Evolutionary conservation across 1,139 yeast genomes (phyloP), one percentile per base, ranked within the genome.

Genomic region (Saccharomyces hybrid): DNA sequence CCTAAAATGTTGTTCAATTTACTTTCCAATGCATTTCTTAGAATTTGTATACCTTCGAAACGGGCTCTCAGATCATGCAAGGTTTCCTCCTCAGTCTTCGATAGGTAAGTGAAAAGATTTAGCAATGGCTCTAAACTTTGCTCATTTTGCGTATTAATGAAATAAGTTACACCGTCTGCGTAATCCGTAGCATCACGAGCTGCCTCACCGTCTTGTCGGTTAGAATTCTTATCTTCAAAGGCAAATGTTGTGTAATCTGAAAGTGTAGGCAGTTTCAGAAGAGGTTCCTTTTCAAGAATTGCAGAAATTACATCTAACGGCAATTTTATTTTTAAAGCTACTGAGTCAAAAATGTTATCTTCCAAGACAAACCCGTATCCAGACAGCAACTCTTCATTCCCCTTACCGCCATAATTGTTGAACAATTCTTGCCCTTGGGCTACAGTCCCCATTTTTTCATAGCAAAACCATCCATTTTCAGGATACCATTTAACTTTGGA

Each of bases 331-430:
- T 76, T 79, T 53, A 82, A 72, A 0, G 86, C 82, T 0, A 86
- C 82, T 2, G 80, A 71, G 62, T 90, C 97, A 49, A 80, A 79
- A 1, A 73, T 68, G 64, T 88, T 89, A 47, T 78, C 71, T 24
- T 79, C 79, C 2, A 86, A 54, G 26, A 84, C 81, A 70, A 89
- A 89, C 0, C 97, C 97, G 62, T 79, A 79, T 2, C 79, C 79
- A 41, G 72, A 63, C 34, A 79, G 60, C 26, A 75, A 73, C 61
- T 88, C 96, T 64, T 86, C 89, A 65, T 90, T 90, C 0, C 95
- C 85, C 66, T 89, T 90, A 56, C 83, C 80, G 1, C 98, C 98
- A 68, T 91, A 90, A 69, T 88, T 89, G 68, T 90, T 89, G 68
- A 70, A 84, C 1, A 89, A 62, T 64, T 88, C 86, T 3, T 66